Percentiles rank a stretch among this genome's conserved stretches.
Evolutionary conservation across 2,329 filamentous ascomycete genomes (phyloP).

Genomic region (Monilinia fructicola): DNA sequence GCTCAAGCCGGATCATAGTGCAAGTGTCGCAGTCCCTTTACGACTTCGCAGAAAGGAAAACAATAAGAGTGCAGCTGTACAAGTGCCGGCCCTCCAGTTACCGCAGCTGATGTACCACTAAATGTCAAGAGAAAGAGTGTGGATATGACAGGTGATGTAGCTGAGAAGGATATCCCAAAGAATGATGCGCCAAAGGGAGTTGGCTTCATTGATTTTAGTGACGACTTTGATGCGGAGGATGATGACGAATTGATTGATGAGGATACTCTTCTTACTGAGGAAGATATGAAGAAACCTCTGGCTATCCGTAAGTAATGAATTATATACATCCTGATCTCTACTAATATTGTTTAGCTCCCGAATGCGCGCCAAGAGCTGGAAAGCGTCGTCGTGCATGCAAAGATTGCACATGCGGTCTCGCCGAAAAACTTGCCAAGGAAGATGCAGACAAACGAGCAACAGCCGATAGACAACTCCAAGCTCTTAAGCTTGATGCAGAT

Average conservation of each 20-base stretch:
- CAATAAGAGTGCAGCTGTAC: constrained; percentile 48
- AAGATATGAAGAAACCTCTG: constrained; percentile 75
- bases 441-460: constrained; percentile 66
- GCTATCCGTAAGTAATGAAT: constrained; percentile 69
- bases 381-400: constrained; percentile 94
- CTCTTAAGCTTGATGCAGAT: constrained; percentile 69
- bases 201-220: constrained; percentile 64
- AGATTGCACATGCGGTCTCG: constrained; percentile 94
- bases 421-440: constrained; percentile 81
- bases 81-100: constrained; percentile 41
- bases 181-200: constrained; percentile 52
- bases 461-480: constrained; percentile 63
- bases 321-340: constrained; percentile 13
- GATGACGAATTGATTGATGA: constrained; percentile 89
- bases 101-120: constrained; percentile 36
- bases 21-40: constrained; percentile 46
- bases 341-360: constrained; percentile 58
- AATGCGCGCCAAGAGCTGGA: constrained; percentile 82
- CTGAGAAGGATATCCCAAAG: constrained; percentile 19
- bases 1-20: constrained; percentile 63
- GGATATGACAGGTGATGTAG: constrained; percentile 30
- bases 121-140: constrained; percentile 37
- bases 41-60: constrained; percentile 55
- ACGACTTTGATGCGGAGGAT: constrained; percentile 50
- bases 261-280: constrained; percentile 79